A percentile compares a stretch with the other conserved stretches of the same genome.
Conservation (phyloP, 2,329 filamentous ascomycete genomes). For the Biscogniauxia marginata region DNA sequence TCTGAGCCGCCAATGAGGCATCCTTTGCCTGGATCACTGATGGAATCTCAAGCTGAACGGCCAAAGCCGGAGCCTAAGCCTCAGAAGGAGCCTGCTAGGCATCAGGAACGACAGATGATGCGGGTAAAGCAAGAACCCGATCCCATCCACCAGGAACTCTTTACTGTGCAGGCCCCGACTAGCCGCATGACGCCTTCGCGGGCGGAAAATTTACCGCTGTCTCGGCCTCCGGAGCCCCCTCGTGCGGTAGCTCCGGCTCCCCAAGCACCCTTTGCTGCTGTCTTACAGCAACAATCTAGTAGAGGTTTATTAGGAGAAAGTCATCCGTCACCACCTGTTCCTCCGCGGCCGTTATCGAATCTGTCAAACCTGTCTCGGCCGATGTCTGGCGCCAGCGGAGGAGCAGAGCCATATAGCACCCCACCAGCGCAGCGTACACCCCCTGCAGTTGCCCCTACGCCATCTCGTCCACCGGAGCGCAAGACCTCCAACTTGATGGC, state of each 20-base stretch:
- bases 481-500: slow-evolving; percentile 65
- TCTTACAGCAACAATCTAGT: slow-evolving; percentile 40
- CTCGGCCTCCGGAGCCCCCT: slow-evolving; percentile 43
- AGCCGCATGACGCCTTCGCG: slow-evolving; percentile 40
- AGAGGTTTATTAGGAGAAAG: slow-evolving; percentile 42
- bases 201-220: slow-evolving; percentile 40
- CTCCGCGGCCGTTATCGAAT: slow-evolving; percentile 33
- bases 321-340: slow-evolving; percentile 40
- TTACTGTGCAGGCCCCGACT: slow-evolving; percentile 38
- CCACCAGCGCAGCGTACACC: slow-evolving; percentile 38
- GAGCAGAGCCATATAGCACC: slow-evolving; percentile 32
- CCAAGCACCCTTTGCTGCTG: slow-evolving; percentile 36
- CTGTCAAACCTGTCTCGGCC: slow-evolving; percentile 32
- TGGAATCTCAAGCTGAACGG: slow-evolving; percentile 32
- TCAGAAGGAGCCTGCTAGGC: slow-evolving; percentile 32
- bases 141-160: slow-evolving; percentile 45
- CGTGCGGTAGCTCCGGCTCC: slow-evolving; percentile 36
- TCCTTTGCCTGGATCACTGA: slow-evolving; percentile 29
- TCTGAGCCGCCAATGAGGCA: slow-evolving; percentile 30
- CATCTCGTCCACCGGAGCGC: slow-evolving; percentile 46
- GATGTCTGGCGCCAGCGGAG: slow-evolving; percentile 27
- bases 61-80: slow-evolving; percentile 32
- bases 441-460: slow-evolving; percentile 39
- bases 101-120: slow-evolving; percentile 30
- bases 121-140: slow-evolving; percentile 54